Percentiles rank a stretch among this genome's conserved stretches.
Evolutionary conservation across 805 yeast species (phyloP).

Genomic region (Suhomyces kilbournensis): DNA sequence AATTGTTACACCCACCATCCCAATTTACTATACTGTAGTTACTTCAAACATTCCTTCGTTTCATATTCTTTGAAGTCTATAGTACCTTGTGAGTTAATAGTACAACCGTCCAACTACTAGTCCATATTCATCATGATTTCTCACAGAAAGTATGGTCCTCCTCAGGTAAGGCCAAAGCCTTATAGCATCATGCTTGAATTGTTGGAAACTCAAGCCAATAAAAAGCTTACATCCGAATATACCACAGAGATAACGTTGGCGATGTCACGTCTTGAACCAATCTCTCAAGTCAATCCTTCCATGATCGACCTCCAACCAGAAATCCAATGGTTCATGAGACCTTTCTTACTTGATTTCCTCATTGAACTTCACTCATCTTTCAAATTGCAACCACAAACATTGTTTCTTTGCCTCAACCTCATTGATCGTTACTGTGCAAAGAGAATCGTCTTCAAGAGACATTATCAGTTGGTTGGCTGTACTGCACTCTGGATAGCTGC

Average conservation of each 20-base stretch:
- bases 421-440: slow-evolving; percentile 47
- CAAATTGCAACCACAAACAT: slow-evolving; percentile 41
- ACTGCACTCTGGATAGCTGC: slow-evolving; percentile 49
- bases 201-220: slow-evolving; percentile 46
- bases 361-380: slow-evolving; percentile 44
- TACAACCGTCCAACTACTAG: background rate
- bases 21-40: background rate
- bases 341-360: slow-evolving; percentile 41
- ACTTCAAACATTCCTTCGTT: slow-evolving; percentile 11
- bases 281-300: slow-evolving; percentile 44
- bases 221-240: slow-evolving; percentile 43
- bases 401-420: slow-evolving; percentile 42
- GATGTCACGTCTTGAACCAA: slow-evolving; percentile 39
- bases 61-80: slow-evolving; percentile 5
- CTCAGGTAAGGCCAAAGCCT: slow-evolving; percentile 28
- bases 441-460: slow-evolving; percentile 45
- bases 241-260: slow-evolving; percentile 35
- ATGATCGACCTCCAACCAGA: slow-evolving; percentile 50
- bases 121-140: background rate
- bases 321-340: slow-evolving; percentile 49
- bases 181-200: slow-evolving; percentile 46
- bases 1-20: background rate
- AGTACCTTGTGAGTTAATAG: background rate
- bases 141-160: slow-evolving; percentile 20
- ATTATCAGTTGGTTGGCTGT: slow-evolving; percentile 46